phyloP scores from a whole-genome alignment of 306 rosid genomes.

The Glycine tomentella region DNA sequence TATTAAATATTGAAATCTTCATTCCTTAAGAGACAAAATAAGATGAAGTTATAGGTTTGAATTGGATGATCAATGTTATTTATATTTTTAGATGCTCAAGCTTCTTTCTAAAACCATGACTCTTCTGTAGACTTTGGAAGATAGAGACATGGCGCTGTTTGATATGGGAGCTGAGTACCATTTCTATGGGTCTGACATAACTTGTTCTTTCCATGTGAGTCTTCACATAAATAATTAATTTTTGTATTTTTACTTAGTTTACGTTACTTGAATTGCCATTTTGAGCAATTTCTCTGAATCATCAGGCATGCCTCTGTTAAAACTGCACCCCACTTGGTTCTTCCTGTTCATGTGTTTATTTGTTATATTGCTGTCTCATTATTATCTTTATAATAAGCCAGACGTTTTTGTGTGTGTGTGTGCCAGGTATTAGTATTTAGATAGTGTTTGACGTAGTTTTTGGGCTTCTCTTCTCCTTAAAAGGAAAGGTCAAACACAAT shows the following conservation, averaged over 20 bases:
- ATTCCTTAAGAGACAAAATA: conserved; percentile 26
- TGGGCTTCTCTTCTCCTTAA: neutral
- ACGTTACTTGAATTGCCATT: conserved; percentile 19
- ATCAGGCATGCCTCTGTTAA: neutral
- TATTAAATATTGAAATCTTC: conserved; percentile 30
- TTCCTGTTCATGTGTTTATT: neutral
- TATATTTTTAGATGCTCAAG: conserved; percentile 2
- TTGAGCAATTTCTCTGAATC: neutral
- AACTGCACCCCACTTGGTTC: neutral
- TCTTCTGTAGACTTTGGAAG: conserved; percentile 74
- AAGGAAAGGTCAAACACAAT: neutral
- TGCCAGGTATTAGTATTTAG: neutral
- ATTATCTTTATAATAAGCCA: conserved; percentile 8
- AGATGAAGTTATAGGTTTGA: conserved; percentile 41
- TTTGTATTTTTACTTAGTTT: conserved; percentile 21
- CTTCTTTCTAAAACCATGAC: neutral
- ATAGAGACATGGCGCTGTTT: conserved; percentile 91
- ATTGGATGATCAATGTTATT: conserved; percentile 28
- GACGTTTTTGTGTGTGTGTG: neutral
- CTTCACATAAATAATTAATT: conserved; percentile 31
- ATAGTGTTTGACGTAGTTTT: neutral
- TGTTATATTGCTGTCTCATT: conserved; percentile 7
- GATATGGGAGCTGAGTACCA: conserved; percentile 98
- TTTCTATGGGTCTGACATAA: conserved; percentile 95
- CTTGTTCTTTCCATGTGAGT: conserved; percentile 95